Evolutionary conservation across 805 yeast species (phyloP).

Genomic region (Alloascoidea africana): DNA sequence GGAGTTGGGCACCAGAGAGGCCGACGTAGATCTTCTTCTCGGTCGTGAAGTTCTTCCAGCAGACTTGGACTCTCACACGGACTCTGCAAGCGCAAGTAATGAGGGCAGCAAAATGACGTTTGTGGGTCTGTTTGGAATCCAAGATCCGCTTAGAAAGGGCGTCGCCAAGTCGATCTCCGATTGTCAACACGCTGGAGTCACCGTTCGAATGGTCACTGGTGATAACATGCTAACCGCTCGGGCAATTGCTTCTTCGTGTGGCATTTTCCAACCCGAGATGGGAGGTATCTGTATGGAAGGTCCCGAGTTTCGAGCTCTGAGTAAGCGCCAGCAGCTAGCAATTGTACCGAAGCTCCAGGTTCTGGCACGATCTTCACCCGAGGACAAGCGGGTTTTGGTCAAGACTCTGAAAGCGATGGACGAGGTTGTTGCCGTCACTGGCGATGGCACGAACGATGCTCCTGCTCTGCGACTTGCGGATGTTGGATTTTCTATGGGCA

Average conservation of each 20-base stretch:
- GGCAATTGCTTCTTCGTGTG: slow-evolving; percentile 80
- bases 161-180: slow-evolving; percentile 79
- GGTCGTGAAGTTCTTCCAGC: too few species aligned
- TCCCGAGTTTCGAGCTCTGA: slow-evolving; percentile 64
- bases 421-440: slow-evolving; percentile 96
- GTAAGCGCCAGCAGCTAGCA: slow-evolving; percentile 34
- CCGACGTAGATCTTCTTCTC: not conserved
- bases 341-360: slow-evolving; percentile 70
- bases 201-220: slow-evolving; percentile 97
- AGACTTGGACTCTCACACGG: too few species aligned
- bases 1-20: slow-evolving; percentile 15
- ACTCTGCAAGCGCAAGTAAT: too few species aligned
- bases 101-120: too few species aligned
- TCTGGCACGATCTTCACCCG: slow-evolving; percentile 89
- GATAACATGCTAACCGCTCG: slow-evolving; percentile 85
- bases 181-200: slow-evolving; percentile 84
- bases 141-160: slow-evolving; percentile 87
- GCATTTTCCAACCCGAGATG: slow-evolving; percentile 41
- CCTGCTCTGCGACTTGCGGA: slow-evolving; percentile 95
- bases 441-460: slow-evolving; percentile 98
- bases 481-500: slow-evolving; percentile 98
- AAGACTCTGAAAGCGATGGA: slow-evolving; percentile 64
- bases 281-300: slow-evolving; percentile 80
- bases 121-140: slow-evolving; percentile 78
- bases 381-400: slow-evolving; percentile 81